Evolutionary conservation across 2,329 filamentous ascomycete genomes (phyloP).

Genomic region (Pseudogymnoascus verrucosus): DNA sequence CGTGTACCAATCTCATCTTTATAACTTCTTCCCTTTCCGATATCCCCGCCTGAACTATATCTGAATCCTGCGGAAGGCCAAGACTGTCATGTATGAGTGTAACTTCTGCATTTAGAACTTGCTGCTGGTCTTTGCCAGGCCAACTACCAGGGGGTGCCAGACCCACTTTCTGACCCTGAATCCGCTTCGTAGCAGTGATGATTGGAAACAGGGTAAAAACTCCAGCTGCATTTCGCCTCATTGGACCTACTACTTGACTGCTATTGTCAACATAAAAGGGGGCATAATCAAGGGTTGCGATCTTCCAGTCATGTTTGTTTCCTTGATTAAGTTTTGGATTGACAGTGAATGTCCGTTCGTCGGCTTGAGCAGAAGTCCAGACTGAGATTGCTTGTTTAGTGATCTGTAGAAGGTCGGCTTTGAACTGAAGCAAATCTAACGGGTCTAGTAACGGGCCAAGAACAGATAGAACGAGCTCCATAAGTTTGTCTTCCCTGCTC

Average conservation of each 20-base stretch:
- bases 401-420: not conserved
- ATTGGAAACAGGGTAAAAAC: not conserved
- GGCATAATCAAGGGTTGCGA: not conserved
- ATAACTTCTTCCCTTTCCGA: not conserved
- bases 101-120: not conserved
- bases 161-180: not conserved
- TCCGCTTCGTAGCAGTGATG: not conserved
- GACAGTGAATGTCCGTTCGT: not conserved
- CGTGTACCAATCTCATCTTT: not conserved
- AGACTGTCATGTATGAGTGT: not conserved
- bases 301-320: not conserved
- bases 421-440: not conserved
- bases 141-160: not conserved
- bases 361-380: not conserved
- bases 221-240: not conserved
- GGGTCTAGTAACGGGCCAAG: not conserved
- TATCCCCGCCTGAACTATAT: not conserved
- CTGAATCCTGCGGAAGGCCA: not conserved
- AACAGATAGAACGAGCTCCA: not conserved
- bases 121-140: not conserved
- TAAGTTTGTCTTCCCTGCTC: not conserved
- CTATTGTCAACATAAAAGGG: not conserved
- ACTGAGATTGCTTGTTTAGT: not conserved
- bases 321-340: not conserved
- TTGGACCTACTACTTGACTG: not conserved